Conservation (phyloP, 2,329 filamentous ascomycete genomes). For the Fusarium cyanostomum region DNA sequence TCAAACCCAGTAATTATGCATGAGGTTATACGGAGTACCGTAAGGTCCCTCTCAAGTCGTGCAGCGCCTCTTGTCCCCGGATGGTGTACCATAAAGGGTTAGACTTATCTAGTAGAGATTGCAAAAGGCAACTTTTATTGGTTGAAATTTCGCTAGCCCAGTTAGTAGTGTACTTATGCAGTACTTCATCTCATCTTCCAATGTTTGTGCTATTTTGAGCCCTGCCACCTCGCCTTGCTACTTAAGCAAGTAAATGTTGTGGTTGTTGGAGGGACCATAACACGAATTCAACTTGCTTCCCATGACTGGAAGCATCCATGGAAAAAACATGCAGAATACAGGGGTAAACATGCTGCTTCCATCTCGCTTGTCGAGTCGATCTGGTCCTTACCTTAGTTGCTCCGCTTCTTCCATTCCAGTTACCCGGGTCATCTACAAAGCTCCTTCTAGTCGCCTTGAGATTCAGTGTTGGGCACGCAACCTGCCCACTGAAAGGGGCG, state of each 20-base stretch:
- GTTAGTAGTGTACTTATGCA: neutral
- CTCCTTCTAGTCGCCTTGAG: no score
- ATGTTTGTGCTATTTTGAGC: slow-evolving; percentile 12
- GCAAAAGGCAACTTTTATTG: neutral
- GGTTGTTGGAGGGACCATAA: no score
- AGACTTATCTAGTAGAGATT: neutral
- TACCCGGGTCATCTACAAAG: neutral
- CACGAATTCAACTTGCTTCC: neutral
- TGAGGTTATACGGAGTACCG: neutral
- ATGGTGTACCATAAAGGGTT: neutral
- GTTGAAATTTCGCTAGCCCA: neutral
- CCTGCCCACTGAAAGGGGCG: neutral
- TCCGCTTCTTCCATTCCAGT: slow-evolving; percentile 11
- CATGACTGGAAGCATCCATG: no score
- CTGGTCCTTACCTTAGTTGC: slow-evolving; percentile 19
- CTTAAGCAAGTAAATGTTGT: no score
- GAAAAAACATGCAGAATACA: slow-evolving; percentile 10
- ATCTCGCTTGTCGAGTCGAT: slow-evolving; percentile 35
- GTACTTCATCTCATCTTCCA: neutral
- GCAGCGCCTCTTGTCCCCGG: no score
- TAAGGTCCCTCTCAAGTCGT: no score
- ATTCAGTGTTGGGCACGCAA: neutral
- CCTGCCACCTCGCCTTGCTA: slow-evolving; percentile 15
- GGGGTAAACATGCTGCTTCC: slow-evolving; percentile 22
- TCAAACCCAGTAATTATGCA: slow-evolving; percentile 21